phyloP scores from a whole-genome alignment of 805 yeast genomes.

The Sporopachydermia quercuum region DNA sequence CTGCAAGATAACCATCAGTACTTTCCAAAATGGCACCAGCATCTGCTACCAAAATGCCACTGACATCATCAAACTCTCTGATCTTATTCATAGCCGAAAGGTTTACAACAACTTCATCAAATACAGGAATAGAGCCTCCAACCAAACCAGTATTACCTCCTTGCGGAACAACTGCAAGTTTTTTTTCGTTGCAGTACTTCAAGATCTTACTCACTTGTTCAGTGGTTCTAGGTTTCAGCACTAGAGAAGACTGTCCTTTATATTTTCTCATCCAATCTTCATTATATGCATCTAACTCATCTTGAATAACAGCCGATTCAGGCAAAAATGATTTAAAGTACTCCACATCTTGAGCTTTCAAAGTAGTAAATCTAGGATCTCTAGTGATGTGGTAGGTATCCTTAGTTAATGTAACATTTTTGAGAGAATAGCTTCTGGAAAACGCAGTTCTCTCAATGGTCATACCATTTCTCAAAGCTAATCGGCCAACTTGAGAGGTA shows the following conservation, averaged over 20 bases:
- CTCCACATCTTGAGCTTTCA: constrained; percentile 41
- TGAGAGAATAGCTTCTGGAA: not conserved
- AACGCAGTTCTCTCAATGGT: no score
- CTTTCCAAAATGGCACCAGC: constrained; percentile 81
- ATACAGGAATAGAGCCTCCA: constrained; percentile 87
- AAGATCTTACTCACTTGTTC: constrained; percentile 65
- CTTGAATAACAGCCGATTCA: constrained; percentile 28
- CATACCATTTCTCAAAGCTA: no score
- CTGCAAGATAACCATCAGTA: constrained; percentile 67
- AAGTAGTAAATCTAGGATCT: constrained; percentile 31
- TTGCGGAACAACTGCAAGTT: constrained; percentile 83
- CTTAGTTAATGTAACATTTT: constrained; percentile 41
- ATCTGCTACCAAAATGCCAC: constrained; percentile 80
- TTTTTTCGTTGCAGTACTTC: constrained; percentile 63
- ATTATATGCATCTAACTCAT: constrained; percentile 58
- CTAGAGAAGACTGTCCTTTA: constrained; percentile 71
- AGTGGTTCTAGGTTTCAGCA: constrained; percentile 69
- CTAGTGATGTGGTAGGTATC: constrained; percentile 51
- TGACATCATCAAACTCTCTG: constrained; percentile 64
- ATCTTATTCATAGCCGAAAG: constrained; percentile 59
- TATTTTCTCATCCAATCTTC: constrained; percentile 94
- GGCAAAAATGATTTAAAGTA: constrained; percentile 47
- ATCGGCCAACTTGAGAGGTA: no score
- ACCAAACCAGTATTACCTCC: constrained; percentile 96
- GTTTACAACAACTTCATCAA: constrained; percentile 75